Evolutionary conservation across 73 alveolate genomes (phyloP).

Genomic region (Paramecium biaurelia): DNA sequence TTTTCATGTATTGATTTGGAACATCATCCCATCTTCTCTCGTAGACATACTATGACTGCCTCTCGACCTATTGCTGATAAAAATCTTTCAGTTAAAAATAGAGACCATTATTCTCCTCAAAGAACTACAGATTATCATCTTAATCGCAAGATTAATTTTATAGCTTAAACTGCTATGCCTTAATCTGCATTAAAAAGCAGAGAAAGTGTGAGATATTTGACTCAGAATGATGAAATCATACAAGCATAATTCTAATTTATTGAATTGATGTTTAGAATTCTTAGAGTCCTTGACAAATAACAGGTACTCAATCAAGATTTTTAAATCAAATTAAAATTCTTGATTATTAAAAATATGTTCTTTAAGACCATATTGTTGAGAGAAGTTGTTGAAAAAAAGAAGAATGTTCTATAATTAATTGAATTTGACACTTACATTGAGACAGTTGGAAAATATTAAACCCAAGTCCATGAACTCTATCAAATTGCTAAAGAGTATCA

Average conservation of each 20-base stretch:
- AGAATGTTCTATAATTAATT: background rate
- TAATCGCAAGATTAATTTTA: background rate
- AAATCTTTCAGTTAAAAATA: background rate
- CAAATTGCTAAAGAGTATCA: slow-evolving; percentile 6
- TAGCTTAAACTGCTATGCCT: slow-evolving; percentile 12
- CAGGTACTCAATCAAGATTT: background rate
- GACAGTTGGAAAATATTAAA: background rate
- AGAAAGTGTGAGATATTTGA: background rate
- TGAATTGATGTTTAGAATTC: background rate
- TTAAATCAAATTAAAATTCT: background rate
- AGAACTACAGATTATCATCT: slow-evolving; percentile 11
- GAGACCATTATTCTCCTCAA: background rate
- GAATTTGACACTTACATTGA: slow-evolving; percentile 30
- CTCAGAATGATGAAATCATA: background rate
- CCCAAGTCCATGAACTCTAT: background rate
- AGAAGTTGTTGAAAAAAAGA: background rate
- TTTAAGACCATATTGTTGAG: background rate
- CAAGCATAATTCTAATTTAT: background rate
- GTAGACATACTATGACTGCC: slow-evolving; percentile 31
- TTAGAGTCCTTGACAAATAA: background rate
- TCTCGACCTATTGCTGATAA: slow-evolving; percentile 3
- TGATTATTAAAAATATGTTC: slow-evolving; percentile 2
- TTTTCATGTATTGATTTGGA: background rate
- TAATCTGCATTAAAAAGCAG: slow-evolving; percentile 22
- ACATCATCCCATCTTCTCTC: slow-evolving; percentile 14